phyloP scores from a whole-genome alignment of 2,329 filamentous ascomycete genomes.

The Xylaria sp. region DNA sequence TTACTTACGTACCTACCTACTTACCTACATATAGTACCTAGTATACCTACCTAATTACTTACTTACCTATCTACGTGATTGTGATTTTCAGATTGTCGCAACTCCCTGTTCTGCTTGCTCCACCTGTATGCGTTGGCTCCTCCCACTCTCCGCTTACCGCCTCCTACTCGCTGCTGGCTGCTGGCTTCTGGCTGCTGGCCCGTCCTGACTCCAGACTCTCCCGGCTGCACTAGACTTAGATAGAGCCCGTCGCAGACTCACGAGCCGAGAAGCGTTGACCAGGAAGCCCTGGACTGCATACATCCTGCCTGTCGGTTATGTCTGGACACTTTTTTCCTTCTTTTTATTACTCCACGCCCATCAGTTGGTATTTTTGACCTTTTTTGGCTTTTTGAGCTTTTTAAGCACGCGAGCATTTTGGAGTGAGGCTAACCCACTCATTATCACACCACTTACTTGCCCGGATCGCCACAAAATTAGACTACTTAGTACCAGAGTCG shows the following conservation, averaged over 20 bases:
- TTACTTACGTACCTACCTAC: neutral
- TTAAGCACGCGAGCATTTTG: slow-evolving; percentile 37
- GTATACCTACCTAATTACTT: neutral
- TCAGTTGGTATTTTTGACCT: slow-evolving; percentile 25
- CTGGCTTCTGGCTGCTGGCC: slow-evolving; percentile 35
- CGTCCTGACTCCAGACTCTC: neutral
- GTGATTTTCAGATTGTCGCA: slow-evolving; percentile 22
- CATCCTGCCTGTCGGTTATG: slow-evolving; percentile 33
- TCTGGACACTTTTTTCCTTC: slow-evolving; percentile 25
- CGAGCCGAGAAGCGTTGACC: slow-evolving; percentile 24
- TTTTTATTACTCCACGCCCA: slow-evolving; percentile 25
- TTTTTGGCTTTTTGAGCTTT: neutral
- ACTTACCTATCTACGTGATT: slow-evolving; percentile 9
- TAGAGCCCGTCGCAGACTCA: slow-evolving; percentile 21
- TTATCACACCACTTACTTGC: slow-evolving; percentile 40
- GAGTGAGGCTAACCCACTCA: slow-evolving; percentile 46
- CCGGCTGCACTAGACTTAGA: neutral
- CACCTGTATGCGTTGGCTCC: slow-evolving; percentile 40
- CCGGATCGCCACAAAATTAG: slow-evolving; percentile 32
- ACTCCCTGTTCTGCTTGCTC: slow-evolving; percentile 32
- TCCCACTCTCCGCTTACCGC: slow-evolving; percentile 41
- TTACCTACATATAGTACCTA: neutral
- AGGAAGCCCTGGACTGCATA: slow-evolving; percentile 33
- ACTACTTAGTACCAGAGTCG: slow-evolving; percentile 8
- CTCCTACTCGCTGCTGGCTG: slow-evolving; percentile 36